Evolutionary conservation across 805 yeast species (phyloP), one percentile per base, ranked within the genome.

Genomic region (Ogataea zsoltii): DNA sequence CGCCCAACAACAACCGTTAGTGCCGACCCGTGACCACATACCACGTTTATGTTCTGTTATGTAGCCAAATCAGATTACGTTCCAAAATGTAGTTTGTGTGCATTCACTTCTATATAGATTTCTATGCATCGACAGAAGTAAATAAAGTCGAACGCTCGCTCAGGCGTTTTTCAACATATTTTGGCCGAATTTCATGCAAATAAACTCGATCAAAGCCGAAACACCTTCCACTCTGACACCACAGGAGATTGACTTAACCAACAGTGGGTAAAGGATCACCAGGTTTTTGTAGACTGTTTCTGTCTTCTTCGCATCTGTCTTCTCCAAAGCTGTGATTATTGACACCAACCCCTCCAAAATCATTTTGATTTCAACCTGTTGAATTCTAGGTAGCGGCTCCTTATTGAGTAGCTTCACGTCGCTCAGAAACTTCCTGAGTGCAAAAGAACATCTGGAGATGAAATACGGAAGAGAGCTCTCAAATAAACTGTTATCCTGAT

Each of bases 371-470:
- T 91, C 98, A 5, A 68, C 63, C 43, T 77, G 77, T 53, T 88
- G 88, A 7, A 86, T 62, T 32, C 75, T 71, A 0, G 92, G 78
- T 13, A 86, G 68, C 1, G 97, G 97, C 42, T 76, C 76, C 25
- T 63, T 69, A 29, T 81, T 78, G 5, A 83, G 59, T 11, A 90
- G 65, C 26, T 72, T 76, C 41, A 74, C 77, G 51, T 86, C 90
- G 13, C 84, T 79, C 6, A 86, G 68, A 49, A 79, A 82, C 47
- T 85, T 77, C 44, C 85, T 72, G 35, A 91, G 64, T 0, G 80
- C 74, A 49, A 86, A 72, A 0, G 85, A 79, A 19, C 77, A 67
- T 33, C 96, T 71, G 15, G 81, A 71, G 0, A 79, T 63, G 26
- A 87, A 69, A 53, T 69, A 83, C 2, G 79, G 76, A 0, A 75